phyloP scores from a whole-genome alignment of 352 stramenopile genomes.

The Globisporangium okanoganense region DNA sequence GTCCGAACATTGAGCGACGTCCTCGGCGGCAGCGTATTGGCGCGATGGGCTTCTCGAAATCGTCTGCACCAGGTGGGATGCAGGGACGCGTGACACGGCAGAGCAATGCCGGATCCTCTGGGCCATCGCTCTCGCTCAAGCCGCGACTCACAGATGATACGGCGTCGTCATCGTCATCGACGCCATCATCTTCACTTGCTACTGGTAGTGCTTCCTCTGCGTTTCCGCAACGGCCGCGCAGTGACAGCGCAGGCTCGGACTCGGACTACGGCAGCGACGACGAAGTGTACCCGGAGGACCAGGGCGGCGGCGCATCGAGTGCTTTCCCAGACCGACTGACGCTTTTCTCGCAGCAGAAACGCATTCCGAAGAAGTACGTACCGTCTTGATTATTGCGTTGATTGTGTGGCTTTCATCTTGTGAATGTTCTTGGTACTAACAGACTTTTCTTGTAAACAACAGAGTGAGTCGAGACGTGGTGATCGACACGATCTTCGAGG shows the following conservation, averaged over 20 bases:
- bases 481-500: constrained; percentile 79
- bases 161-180: background rate
- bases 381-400: background rate
- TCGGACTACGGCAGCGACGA: constrained; percentile 51
- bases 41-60: constrained; percentile 33
- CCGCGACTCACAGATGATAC: constrained; percentile 23
- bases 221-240: constrained; percentile 27
- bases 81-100: constrained; percentile 14
- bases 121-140: constrained; percentile 28
- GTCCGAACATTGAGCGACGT: constrained; percentile 23
- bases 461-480: constrained; percentile 75
- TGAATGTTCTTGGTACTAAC: background rate
- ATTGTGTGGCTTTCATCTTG: background rate
- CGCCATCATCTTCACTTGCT: constrained; percentile 11
- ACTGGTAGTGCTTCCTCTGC: background rate
- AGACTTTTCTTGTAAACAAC: background rate
- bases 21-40: constrained; percentile 55
- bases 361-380: constrained; percentile 51
- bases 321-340: constrained; percentile 71
- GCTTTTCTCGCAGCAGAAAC: constrained; percentile 79
- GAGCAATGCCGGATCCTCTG: constrained; percentile 11
- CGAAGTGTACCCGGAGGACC: constrained; percentile 62
- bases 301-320: constrained; percentile 22
- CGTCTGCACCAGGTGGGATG: constrained; percentile 1
- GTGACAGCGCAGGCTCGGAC: constrained; percentile 36